phyloP scores from a whole-genome alignment of 2,329 filamentous ascomycete species.

The Fusarium sp. region DNA sequence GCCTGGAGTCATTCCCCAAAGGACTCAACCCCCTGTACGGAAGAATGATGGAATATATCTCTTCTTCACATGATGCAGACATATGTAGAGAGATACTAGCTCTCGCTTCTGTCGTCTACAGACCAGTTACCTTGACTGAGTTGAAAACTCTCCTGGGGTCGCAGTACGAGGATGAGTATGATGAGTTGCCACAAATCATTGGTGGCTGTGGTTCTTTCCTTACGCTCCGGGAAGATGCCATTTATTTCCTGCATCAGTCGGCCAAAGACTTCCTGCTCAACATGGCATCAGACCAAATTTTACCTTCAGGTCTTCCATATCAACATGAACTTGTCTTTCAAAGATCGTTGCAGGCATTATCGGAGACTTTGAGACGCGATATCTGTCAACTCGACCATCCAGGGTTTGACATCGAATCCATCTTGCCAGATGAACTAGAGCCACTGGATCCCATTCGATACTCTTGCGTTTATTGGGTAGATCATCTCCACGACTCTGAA shows the following conservation, averaged over 20 bases:
- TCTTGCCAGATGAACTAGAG: accelerated
- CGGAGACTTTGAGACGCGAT: background rate
- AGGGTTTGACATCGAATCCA: accelerated
- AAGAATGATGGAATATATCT: background rate
- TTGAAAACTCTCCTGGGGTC: background rate
- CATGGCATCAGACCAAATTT: background rate
- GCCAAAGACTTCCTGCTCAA: accelerated
- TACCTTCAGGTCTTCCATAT: background rate
- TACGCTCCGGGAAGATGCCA: accelerated
- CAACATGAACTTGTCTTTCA: background rate
- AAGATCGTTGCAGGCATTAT: background rate
- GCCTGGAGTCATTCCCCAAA: accelerated
- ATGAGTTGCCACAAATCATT: accelerated
- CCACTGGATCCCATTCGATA: accelerated
- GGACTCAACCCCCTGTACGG: accelerated
- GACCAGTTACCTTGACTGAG: accelerated
- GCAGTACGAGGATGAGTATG: accelerated
- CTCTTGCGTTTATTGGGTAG: background rate
- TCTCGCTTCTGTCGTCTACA: background rate
- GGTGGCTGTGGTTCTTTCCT: accelerated
- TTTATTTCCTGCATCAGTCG: background rate
- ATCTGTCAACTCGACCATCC: background rate
- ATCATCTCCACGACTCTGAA: background rate
- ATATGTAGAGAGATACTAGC: background rate
- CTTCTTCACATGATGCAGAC: accelerated